Base-by-base conservation (phyloP, 208 protist species). In the Leptomonas pyrrhocoris region DNA sequence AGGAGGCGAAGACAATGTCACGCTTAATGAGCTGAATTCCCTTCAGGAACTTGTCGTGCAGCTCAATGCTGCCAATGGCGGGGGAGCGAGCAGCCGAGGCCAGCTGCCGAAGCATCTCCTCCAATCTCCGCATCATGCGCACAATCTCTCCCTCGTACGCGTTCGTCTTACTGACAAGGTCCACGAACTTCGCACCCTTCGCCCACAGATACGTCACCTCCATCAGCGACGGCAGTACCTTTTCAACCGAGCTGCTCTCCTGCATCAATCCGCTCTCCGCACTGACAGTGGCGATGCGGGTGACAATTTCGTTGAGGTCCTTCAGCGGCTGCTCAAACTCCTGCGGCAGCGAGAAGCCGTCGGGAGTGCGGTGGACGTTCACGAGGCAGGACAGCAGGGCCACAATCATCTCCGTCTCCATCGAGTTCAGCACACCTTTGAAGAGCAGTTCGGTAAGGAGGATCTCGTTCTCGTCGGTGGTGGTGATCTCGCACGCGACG, bases 1-100 rank as follows among this genome's bases (percentile, higher is more conserved):
- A 99, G n/a, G 98, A 98, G 36, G 98, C 98, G 71, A 99, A 99
- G 21, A 99, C 98, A 76, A 99, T 99, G 80, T 99, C 99, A 34
- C 98, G 88, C 79, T 99, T 99, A 62, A 99, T 98, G 25, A 94
- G 84, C 45, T 89, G 83, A 50, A 98, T 98, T 34, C 94, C 98
- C 68, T 98, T 88, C 6, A 98, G 83, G 74, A 99, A 99, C 86
- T 99, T 99, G 53, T 96, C 79, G 68, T 99, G 98, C 19, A 99
- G 84, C 54, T 99, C 98, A 40, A 93, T 89, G 75, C 99, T 99
- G 45, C 99, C 99, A 76, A 99, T 99, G 19, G 94, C 93, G 2
- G 91, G 91, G 23, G 91, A 96, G 49, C 99, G 99, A n/a, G 98
- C 95, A n/a, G 98, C 98, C 13, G 82, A 73, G n/a, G 86, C 89